Evolutionary conservation across 2,329 filamentous ascomycete species (phyloP), one percentile per base, ranked within the genome.

Genomic region (Rachicladosporium sp.): DNA sequence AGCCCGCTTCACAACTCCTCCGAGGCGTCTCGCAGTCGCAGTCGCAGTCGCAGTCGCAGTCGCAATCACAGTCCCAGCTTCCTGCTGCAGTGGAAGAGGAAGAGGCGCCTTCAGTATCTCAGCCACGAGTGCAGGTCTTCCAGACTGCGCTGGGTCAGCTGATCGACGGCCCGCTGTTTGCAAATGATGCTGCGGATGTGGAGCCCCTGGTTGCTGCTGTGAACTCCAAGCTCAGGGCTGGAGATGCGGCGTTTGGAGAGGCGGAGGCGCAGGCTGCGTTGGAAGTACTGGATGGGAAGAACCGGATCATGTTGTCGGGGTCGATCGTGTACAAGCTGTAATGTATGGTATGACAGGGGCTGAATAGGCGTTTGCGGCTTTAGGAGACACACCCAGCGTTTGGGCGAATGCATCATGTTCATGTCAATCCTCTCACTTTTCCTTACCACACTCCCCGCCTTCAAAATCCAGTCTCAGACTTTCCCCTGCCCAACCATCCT

Each of bases 121-220:
- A 2, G 0, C 69, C 71, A 32, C 75, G 91, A 31, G 64, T 94
- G 19, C 67, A 73, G 4, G 65, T 76, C 1, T 98, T 98, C 78
- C 78, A 85, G 40, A 75, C 76, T 8, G 76, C 82, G 2, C 70
- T 98, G 3, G 91, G 91, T 19, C 82, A 85, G 51, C 69, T 98
- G 39, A 80, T 94, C 54, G 80, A 81, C 52, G 81, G 82, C 0
- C 71, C 76, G 9, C 62, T 98, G 10, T 98, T 98, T 57, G 76
- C 80, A 23, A 84, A 93, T 45, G 91, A 96, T 53, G 77, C 80
- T 11, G 86, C 87, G 10, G 73, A 80, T 45, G 72, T 95, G 2
- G 75, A 78, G 45, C 74, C 75, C 15, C 71, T 98, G 27, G 71
- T 95, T 11, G 71, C 71, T 3, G 83, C 83, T 6, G 82, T 98